Evolutionary conservation across 1,284 basidiomycete genomes (phyloP).

Genomic region (Trametes hirsuta): DNA sequence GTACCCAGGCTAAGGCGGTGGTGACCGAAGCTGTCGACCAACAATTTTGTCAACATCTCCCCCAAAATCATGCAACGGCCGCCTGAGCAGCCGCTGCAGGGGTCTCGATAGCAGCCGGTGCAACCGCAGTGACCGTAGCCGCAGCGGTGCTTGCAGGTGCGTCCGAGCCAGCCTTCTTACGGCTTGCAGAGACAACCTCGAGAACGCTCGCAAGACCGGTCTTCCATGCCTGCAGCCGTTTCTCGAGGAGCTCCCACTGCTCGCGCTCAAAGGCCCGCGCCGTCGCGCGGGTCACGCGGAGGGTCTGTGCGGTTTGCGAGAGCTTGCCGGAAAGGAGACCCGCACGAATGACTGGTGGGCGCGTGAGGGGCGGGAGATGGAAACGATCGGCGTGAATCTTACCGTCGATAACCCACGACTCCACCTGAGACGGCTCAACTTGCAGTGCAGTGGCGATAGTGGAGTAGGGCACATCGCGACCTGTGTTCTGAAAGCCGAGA

Average conservation of each 20-base stretch:
- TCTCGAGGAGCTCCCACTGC: slow-evolving; percentile 86
- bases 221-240: slow-evolving; percentile 83
- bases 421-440: slow-evolving; percentile 73
- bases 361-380: neutral
- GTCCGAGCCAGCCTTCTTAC: slow-evolving; percentile 42
- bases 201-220: slow-evolving; percentile 66
- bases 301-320: slow-evolving; percentile 78
- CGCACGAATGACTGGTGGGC: slow-evolving; percentile 74
- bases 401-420: slow-evolving; percentile 95
- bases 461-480: slow-evolving; percentile 76
- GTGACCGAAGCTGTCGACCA: neutral
- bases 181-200: slow-evolving; percentile 67
- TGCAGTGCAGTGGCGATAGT: slow-evolving; percentile 73
- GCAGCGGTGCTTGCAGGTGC: slow-evolving; percentile 1
- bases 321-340: slow-evolving; percentile 85
- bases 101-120: slow-evolving; percentile 24
- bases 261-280: slow-evolving; percentile 77
- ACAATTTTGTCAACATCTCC: neutral
- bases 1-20: slow-evolving; percentile 2
- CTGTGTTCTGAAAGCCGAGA: slow-evolving; percentile 77
- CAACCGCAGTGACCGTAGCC: slow-evolving; percentile 9
- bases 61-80: slow-evolving; percentile 23
- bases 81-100: slow-evolving; percentile 27
- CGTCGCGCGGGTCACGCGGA: slow-evolving; percentile 79
- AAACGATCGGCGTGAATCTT: slow-evolving; percentile 25